Percentiles rank a stretch among this genome's conserved stretches.
Conservation (phyloP, 2,329 filamentous ascomycete species). For the Thermoascus crustaceus region DNA sequence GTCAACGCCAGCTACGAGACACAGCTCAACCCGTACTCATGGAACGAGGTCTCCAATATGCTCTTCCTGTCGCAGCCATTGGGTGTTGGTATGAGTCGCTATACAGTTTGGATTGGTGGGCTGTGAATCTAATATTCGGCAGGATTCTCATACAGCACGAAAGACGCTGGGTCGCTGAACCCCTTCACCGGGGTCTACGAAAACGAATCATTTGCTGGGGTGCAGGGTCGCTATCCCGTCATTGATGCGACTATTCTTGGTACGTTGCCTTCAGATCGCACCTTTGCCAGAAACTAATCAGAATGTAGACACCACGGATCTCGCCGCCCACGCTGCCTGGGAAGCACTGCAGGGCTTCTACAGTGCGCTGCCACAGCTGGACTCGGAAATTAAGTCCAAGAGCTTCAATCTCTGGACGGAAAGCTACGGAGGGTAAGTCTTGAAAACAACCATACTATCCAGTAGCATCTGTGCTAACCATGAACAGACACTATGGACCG, state of each 20-base stretch:
- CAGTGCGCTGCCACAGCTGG: conserved; percentile 40
- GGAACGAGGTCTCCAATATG: conserved; percentile 53
- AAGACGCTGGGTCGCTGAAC: conserved; percentile 35
- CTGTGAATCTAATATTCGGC: conserved; percentile 2
- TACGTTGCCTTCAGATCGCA: conserved; percentile 10
- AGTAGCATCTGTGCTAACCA: conserved; percentile 18
- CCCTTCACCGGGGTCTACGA: conserved; percentile 38
- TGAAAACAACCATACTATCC: neutral
- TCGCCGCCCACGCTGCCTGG: conserved; percentile 49
- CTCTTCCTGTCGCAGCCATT: conserved; percentile 55
- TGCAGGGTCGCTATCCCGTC: conserved; percentile 41
- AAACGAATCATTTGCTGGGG: conserved; percentile 34
- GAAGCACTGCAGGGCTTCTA: conserved; percentile 50
- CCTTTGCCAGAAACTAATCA: neutral
- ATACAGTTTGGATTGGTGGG: neutral
- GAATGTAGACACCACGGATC: conserved; percentile 44
- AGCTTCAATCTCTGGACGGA: conserved; percentile 55
- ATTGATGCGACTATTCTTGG: conserved; percentile 42
- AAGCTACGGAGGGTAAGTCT: conserved; percentile 40
- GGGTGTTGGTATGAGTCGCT: conserved; percentile 39
- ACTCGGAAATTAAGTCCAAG: conserved; percentile 42
- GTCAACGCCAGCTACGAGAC: conserved; percentile 39
- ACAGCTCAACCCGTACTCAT: conserved; percentile 50
- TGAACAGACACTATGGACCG: conserved; percentile 47
- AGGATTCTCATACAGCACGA: conserved; percentile 29